Evolutionary conservation across 2,329 filamentous ascomycete genomes (phyloP), one percentile per base, ranked within the genome.

Genomic region (Chaetomium olivaceum): DNA sequence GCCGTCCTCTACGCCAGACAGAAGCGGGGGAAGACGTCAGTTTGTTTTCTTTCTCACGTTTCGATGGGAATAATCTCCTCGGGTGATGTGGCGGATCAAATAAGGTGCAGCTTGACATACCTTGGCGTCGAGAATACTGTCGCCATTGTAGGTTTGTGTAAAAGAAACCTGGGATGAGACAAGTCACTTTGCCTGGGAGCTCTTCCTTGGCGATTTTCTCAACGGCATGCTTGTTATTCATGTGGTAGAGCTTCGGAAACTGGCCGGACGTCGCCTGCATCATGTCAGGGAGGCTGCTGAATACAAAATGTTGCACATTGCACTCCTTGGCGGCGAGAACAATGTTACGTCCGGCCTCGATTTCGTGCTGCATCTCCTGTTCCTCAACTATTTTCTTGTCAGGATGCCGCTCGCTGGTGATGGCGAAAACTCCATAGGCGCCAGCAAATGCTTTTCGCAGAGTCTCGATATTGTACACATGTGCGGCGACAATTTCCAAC

Each of bases 311-410:
- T 33, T 55, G 52, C 33, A 55, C 27, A 33, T 55, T 55, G 52
- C 25, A 55, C 52, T 55, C 52, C 52, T 55, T 55, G 52, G 52
- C 52, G 29, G 51, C 51, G 25, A 55, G 52, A 55, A 55, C 52
- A 55, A 55, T 55, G 52, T 55, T 55, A 16, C 52, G 52, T 19
- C 52, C 52, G 14, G 52, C 52, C 52, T 55, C 27, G 19, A 55
- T 33, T 55, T 55, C 52, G 52, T 55, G 52, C 27, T 55, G 52
- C 27, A 55, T 33, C 14, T 55, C 52, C 52, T 29, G 16, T 55
- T 55, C 52, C 3, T 55, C 27, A 6, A 55, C 52, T 29, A 55
- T 55, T 16, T 33, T 33, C 27, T 55, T 55, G 52, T 55, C 52
- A 19, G 52, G 52, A 33, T 55, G 52, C 27, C 12, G 19, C 52